These are phyloP conservation scores for Nicotiana tabacum DNA, from an alignment of 257 asterid species.

Conservation along the genomic window DNA sequence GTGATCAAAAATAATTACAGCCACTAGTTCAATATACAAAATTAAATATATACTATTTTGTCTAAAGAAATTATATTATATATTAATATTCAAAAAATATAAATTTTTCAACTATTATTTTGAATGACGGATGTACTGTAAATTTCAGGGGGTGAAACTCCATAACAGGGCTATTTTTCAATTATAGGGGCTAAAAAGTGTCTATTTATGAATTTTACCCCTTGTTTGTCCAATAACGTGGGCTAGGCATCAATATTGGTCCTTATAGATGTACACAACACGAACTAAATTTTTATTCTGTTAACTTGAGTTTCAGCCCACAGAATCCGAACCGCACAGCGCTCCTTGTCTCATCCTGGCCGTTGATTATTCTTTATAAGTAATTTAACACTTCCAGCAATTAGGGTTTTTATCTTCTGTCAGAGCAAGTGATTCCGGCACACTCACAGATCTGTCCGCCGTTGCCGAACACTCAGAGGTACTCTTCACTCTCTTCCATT, in stretches of 20 bases:
- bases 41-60: no score
- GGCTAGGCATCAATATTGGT: not conserved
- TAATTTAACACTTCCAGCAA: not conserved
- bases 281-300: not conserved
- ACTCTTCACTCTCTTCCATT: not conserved
- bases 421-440: constrained; percentile 6
- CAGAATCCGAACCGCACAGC: not conserved
- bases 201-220: no score
- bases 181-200: no score
- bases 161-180: no score
- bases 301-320: not conserved
- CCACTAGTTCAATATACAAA: no score
- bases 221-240: not conserved
- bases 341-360: not conserved
- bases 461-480: constrained; percentile 8
- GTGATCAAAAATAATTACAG: no score
- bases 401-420: constrained; percentile 6
- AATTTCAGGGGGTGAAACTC: no score
- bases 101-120: no score
- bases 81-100: no score
- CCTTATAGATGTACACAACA: not conserved
- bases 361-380: not conserved
- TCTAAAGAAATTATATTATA: no score
- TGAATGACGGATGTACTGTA: no score
- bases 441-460: constrained; percentile 12